Evolutionary conservation across 2,329 filamentous ascomycete genomes (phyloP), one percentile per base, ranked within the genome.

Genomic region (Tetracladium maxilliforme): DNA sequence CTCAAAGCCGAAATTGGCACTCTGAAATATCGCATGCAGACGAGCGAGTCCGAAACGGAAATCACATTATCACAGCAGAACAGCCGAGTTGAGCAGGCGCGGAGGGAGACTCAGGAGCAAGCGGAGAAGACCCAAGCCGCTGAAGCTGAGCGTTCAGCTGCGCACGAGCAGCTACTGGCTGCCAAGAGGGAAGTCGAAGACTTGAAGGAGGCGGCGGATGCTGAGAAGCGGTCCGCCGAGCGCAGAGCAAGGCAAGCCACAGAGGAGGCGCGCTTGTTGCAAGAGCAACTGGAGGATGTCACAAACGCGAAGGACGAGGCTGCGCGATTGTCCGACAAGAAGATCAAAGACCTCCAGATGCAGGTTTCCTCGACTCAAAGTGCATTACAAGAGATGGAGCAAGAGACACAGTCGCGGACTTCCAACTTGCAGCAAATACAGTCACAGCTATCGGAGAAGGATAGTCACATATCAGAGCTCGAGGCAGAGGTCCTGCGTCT

Each of bases 1-100:
- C 62, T 95, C 14, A 86, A 87, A 43, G 82, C 87, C 3, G 83
- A 94, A 49, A 61, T 95, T 21, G 90, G 86, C 33, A 81, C 83
- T 0, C 58, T 94, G 25, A 76, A 75, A 33, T 98, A 94, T 53
- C 82, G 87, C 30, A 64, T 93, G 36, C 80, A 84, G 41, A 87
- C 80, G 11, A 58, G 81, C 26, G 86, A 87, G 40, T 82, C 93
- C 38, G 87, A 95, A 43, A 76, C 80, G 38, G 83, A 92, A 30
- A 67, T 94, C 40, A 60, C 73, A 23, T 64, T 71, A 7, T 61
- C 93, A 10, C 74, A 82, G 33, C 79, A 90, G 38, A 77, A 83
- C 35, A 79, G 81, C 39, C 87, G 93, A 41, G 50, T 93, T 13
- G 72, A 87, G 33, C 83, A 92, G 28, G 64, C 76, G 3, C 74